A percentile compares a stretch with the other conserved stretches of the same genome.
phyloP scores from a whole-genome alignment of 2,329 filamentous ascomycete genomes.

The Bertia moriformis region DNA sequence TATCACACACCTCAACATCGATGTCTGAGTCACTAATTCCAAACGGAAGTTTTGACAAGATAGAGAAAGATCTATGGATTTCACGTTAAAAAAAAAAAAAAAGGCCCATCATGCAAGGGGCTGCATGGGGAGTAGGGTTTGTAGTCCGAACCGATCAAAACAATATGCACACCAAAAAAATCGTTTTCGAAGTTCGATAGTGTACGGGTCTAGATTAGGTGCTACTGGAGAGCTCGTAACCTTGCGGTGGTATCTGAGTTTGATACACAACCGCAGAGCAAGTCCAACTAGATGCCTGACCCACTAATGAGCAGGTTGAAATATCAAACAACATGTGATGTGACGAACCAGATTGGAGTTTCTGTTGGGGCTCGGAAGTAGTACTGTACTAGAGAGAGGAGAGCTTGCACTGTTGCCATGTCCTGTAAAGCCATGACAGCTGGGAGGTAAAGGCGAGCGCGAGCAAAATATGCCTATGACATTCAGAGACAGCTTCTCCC shows the following conservation, averaged over 20 bases:
- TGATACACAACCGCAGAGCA: constrained; percentile 7
- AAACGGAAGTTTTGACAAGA: constrained; percentile 6
- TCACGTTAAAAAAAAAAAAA: background rate
- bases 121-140: background rate
- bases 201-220: constrained; percentile 3
- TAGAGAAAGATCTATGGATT: constrained; percentile 4
- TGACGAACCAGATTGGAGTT: constrained; percentile 4
- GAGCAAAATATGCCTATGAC: constrained; percentile 7
- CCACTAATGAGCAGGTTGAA: background rate
- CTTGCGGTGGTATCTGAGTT: constrained; percentile 7
- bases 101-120: background rate
- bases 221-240: background rate
- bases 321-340: background rate
- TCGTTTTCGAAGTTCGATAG: constrained; percentile 7
- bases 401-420: constrained; percentile 6
- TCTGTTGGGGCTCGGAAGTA: constrained; percentile 6
- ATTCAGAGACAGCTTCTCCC: too few species aligned
- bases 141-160: constrained; percentile 7
- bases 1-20: constrained; percentile 6
- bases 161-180: constrained; percentile 10
- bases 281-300: constrained; percentile 6
- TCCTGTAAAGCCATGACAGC: constrained; percentile 6
- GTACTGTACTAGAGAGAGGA: constrained; percentile 7
- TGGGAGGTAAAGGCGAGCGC: constrained; percentile 7
- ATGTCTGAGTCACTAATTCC: constrained; percentile 8